phyloP scores from a whole-genome alignment of 2,329 filamentous ascomycete genomes.

The Diaporthe nobilis region DNA sequence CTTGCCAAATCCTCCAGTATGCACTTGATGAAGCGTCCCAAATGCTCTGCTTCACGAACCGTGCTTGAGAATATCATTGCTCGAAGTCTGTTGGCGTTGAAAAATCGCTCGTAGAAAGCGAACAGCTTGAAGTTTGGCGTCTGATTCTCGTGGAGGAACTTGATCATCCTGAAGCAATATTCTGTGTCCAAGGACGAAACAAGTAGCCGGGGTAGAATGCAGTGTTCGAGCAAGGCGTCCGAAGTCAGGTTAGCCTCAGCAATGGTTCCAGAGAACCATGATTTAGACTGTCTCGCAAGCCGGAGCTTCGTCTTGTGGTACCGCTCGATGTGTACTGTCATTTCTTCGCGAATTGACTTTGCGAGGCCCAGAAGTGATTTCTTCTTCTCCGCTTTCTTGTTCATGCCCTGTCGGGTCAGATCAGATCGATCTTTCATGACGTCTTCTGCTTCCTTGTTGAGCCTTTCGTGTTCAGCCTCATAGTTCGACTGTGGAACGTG shows the following conservation, averaged over 20 bases:
- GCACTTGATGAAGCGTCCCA: conserved; percentile 92
- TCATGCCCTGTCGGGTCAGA: conserved; percentile 75
- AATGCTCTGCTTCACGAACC: conserved; percentile 89
- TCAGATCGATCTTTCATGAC: conserved; percentile 81
- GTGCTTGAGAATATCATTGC: conserved; percentile 91
- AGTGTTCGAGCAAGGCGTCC: conserved; percentile 87
- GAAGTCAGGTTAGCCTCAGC: conserved; percentile 77
- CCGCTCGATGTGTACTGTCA: conserved; percentile 76
- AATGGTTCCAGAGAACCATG: conserved; percentile 81
- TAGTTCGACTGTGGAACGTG: conserved; percentile 84
- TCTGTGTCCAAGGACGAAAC: conserved; percentile 90
- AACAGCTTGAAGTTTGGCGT: conserved; percentile 90
- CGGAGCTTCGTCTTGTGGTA: conserved; percentile 78
- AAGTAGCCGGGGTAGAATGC: conserved; percentile 88
- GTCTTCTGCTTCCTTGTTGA: conserved; percentile 76
- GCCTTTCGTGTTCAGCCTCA: conserved; percentile 78
- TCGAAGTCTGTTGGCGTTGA: conserved; percentile 84
- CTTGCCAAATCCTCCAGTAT: conserved; percentile 82
- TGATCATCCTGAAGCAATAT: conserved; percentile 88
- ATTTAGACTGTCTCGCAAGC: conserved; percentile 80
- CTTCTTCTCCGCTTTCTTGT: conserved; percentile 78
- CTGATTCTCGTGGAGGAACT: conserved; percentile 86
- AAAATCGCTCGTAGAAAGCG: conserved; percentile 85
- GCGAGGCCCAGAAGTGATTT: conserved; percentile 78
- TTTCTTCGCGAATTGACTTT: conserved; percentile 80